A percentile compares a stretch with the other conserved stretches of the same genome.
These are phyloP conservation scores for Metschnikowia gruessii DNA, from an alignment of 805 yeast genomes.

Conservation along the genomic window DNA sequence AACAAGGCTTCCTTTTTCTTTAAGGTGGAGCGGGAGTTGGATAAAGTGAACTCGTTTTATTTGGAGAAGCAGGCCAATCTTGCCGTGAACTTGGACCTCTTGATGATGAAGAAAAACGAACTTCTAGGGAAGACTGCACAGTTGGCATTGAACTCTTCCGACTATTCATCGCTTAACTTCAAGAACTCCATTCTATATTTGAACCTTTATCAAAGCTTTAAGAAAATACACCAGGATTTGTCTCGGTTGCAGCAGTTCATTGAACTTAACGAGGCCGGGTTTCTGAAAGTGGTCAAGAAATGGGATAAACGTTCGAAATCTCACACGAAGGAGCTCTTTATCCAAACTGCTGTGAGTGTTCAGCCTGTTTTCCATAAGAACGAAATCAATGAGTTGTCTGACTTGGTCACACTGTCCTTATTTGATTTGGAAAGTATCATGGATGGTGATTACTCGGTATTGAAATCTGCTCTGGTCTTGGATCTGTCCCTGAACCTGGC, in stretches of 20 bases:
- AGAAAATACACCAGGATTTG: conserved; percentile 83
- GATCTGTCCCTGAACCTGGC: conserved; percentile 1
- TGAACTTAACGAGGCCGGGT: conserved; percentile 93
- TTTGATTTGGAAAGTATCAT: conserved; percentile 67
- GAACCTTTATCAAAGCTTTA: conserved; percentile 83
- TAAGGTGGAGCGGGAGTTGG: conserved; percentile 88
- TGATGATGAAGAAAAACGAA: conserved; percentile 67
- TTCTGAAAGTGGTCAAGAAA: conserved; percentile 90
- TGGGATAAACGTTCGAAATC: conserved; percentile 98
- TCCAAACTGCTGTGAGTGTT: conserved; percentile 89
- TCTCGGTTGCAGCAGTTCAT: conserved; percentile 89
- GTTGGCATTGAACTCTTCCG: conserved; percentile 12
- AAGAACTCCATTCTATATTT: conserved; percentile 75
- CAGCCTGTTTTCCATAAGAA: conserved; percentile 95
- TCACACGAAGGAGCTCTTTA: conserved; percentile 87
- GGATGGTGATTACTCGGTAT: conserved; percentile 43
- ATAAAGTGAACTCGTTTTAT: conserved; percentile 91
- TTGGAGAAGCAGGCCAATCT: conserved; percentile 88
- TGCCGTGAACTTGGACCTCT: conserved; percentile 70
- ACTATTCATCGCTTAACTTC: conserved; percentile 31
- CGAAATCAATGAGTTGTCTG: conserved; percentile 81
- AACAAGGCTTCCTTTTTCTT: conserved; percentile 89
- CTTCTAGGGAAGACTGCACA: conserved; percentile 31
- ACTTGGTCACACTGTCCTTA: conserved; percentile 61
- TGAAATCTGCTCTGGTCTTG: conserved; percentile 18